Conservation (phyloP, 768 basidiomycete genomes). For the Leccinellum albellum region DNA sequence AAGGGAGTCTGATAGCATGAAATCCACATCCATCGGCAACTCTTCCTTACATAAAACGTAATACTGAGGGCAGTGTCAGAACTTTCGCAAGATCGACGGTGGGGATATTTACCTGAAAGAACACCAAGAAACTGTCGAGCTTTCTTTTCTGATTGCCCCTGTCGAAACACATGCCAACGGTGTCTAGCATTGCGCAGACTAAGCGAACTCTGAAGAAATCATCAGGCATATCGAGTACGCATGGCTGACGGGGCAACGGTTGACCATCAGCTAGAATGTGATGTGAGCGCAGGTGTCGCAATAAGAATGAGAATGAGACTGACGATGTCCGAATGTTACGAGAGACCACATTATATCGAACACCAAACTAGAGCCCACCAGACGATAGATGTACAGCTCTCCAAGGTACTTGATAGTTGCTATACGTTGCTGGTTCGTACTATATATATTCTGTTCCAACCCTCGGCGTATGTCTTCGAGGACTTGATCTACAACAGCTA, state of each 20-base stretch:
- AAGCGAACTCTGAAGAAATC: constrained; percentile 95
- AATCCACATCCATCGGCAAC: constrained; percentile 96
- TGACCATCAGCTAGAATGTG: constrained; percentile 72
- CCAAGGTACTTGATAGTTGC: constrained; percentile 94
- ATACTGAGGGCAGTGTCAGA: constrained; percentile 42
- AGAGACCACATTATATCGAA: constrained; percentile 95
- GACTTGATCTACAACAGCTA: constrained; percentile 89
- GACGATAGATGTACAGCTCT: constrained; percentile 94
- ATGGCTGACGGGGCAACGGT: constrained; percentile 73
- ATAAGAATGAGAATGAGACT: constrained; percentile 32
- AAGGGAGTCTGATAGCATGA: constrained; percentile 92
- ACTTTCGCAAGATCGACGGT: neutral
- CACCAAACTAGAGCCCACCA: constrained; percentile 82
- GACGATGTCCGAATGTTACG: constrained; percentile 94
- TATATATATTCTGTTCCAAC: constrained; percentile 92
- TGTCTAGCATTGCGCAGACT: constrained; percentile 89
- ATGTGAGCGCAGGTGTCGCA: constrained; percentile 9
- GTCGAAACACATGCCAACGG: constrained; percentile 98
- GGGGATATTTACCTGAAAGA: constrained; percentile 75
- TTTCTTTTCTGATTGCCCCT: constrained; percentile 89
- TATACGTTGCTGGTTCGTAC: constrained; percentile 88
- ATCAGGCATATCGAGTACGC: constrained; percentile 84
- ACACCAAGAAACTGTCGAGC: constrained; percentile 85
- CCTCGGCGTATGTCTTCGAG: constrained; percentile 90
- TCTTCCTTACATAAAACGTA: constrained; percentile 87